Base-by-base conservation (phyloP, 768 basidiomycete genomes). In the Pisolithus marmoratus region DNA sequence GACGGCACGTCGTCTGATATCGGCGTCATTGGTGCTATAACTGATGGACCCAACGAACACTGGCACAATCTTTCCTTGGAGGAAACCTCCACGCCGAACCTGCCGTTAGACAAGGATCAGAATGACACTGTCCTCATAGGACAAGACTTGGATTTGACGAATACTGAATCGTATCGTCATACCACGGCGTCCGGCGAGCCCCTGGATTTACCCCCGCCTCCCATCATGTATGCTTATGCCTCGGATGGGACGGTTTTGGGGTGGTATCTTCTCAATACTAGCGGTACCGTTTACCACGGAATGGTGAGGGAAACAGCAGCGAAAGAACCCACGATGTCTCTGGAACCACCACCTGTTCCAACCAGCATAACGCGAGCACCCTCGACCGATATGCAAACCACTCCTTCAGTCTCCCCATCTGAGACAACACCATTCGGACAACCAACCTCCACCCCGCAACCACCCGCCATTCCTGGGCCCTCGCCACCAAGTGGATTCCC, bases 161-260 rank as follows among this genome's bases (percentile, higher is more conserved):
- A 76, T 52, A 56, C 64, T 8, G 69, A 72, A 38, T 62, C 70
- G 9, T 74, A 66, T 55, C 64, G 53, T 8, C 67, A 71, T 49
- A 70, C 69, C 11, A 69, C 66, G 11, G 60, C 71, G 15, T 73
- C 74, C 0, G 76, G 76, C 4, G 76, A 77, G 55, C 64, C 63
- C 14, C 59, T 70, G 6, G 72, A 72, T 12, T 54, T 75, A 2
- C 76, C 79, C 11, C 70, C 78, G 9, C 74, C 74, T 12, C 89
- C 89, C 0, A 72, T 89, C 50, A 68, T 90, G 66, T 90, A 82
- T 63, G 83, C 80, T 3, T 90, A 87, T 65, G 75, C 87, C 11
- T 88, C 83, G 49, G 89, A 92, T 60, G 89, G 89, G 19, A 87
- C 87, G 0, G 50, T 92, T 22, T 77, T 82, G 45, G 89, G 74